Conservation (phyloP, 805 yeast species). For the Zygotorulaspora chibaensis region DNA sequence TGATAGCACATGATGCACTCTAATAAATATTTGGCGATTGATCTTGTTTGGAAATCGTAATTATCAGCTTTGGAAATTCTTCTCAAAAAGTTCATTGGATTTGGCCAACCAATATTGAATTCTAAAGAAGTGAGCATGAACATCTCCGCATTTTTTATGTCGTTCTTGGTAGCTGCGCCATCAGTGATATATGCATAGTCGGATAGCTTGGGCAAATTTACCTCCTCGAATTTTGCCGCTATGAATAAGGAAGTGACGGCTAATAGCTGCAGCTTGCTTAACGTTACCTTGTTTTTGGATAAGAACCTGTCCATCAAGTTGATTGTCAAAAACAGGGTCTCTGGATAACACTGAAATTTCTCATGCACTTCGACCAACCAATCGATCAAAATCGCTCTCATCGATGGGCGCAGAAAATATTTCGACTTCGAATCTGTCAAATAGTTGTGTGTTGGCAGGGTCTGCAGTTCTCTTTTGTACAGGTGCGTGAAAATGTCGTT, state of each 20-base stretch:
- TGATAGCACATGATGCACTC: slow-evolving; percentile 77
- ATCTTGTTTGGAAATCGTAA: slow-evolving; percentile 77
- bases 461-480: slow-evolving; percentile 59
- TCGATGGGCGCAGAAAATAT: slow-evolving; percentile 68
- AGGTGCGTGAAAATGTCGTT: slow-evolving; percentile 78
- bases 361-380: slow-evolving; percentile 90
- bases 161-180: slow-evolving; percentile 76
- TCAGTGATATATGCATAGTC: slow-evolving; percentile 87
- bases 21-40: slow-evolving; percentile 77
- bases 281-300: slow-evolving; percentile 66
- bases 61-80: slow-evolving; percentile 88
- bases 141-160: slow-evolving; percentile 78
- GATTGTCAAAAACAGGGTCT: slow-evolving; percentile 76
- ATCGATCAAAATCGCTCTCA: slow-evolving; percentile 85
- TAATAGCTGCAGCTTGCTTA: slow-evolving; percentile 75
- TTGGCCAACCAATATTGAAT: slow-evolving; percentile 78
- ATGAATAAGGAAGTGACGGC: slow-evolving; percentile 84
- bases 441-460: slow-evolving; percentile 69
- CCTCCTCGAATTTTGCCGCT: slow-evolving; percentile 93
- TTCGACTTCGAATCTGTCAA: slow-evolving; percentile 47
- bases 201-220: slow-evolving; percentile 76
- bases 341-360: slow-evolving; percentile 78
- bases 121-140: slow-evolving; percentile 65
- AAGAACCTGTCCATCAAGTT: slow-evolving; percentile 85
- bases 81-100: slow-evolving; percentile 84